Base-by-base conservation (phyloP, 2,329 filamentous ascomycete genomes). In the Pseudocercospora cruenta region DNA sequence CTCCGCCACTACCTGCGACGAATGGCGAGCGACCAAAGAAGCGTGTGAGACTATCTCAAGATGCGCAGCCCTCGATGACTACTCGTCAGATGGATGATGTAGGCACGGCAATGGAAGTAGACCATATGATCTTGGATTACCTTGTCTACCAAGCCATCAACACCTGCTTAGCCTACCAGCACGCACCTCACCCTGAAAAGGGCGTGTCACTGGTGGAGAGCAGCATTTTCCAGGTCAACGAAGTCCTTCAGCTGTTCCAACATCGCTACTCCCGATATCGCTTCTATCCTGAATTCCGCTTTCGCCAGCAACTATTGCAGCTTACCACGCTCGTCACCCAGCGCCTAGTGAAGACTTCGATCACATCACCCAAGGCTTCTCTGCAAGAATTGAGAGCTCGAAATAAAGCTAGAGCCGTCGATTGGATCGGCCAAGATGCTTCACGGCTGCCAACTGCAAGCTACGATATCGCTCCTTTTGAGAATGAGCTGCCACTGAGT, bases 81-180 rank as follows among this genome's bases (percentile, higher is more conserved):
- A 65, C 60, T 16, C 58, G 68, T 19, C 67, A 70, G 55, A 68
- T 64, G 57, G 75, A 73, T 4, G 72, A 80, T 61, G 62, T 74
- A 3, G 74, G 77, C 22, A 74, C 72, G 4, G 80, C 81, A 47
- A 72, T 80, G 22, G 83, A 86, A 19, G 82, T 86, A 14, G 83
- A 88, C 68, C 72, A 82, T 39, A 81, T 86, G 73, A 86, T 87
- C 51, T 76, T 87, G n/a, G 86, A 88, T 71, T 87, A 86, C 69
- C 74, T 87, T 3, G 71, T 83, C 47, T 83, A 81, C 76, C 79
- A 82, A 54, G 79, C 83, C 7, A 82, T 80, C 49, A 74, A 80
- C 21, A 73, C 76, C 45, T 75, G 83, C 4, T 73, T 86, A 36
- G 74, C 77, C 21, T 69, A 58, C 31, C 66, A 59, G 57, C 28